These are phyloP conservation scores for Conoideocrella luteorostrata DNA, from an alignment of 2,329 filamentous ascomycete species.

Conservation along the genomic window DNA sequence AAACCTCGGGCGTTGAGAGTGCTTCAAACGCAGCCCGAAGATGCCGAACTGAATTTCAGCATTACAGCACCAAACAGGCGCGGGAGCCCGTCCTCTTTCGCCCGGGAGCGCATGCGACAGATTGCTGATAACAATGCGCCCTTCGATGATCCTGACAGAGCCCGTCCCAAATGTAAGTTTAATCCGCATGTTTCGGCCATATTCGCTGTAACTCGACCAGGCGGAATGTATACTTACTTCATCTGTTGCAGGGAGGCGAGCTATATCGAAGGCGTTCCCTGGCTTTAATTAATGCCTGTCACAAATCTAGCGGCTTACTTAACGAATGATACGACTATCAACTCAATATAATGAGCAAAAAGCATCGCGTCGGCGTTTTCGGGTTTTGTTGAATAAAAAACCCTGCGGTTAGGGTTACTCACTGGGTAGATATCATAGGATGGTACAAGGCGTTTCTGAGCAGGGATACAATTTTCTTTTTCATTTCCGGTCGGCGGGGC, in stretches of 20 bases:
- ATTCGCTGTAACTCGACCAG: too few species aligned
- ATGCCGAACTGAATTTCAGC: slow-evolving; percentile 22
- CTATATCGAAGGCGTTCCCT: slow-evolving; percentile 10
- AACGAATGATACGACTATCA: slow-evolving; percentile 5
- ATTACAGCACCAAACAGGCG: slow-evolving; percentile 24
- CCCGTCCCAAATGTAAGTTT: slow-evolving; percentile 32
- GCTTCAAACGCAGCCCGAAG: slow-evolving; percentile 32
- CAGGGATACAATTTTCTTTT: too few species aligned
- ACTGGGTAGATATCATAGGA: slow-evolving; percentile 4
- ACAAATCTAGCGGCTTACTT: neutral
- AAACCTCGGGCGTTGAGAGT: slow-evolving; percentile 24
- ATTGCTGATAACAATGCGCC: slow-evolving; percentile 36
- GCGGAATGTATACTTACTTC: neutral
- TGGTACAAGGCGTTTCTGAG: neutral
- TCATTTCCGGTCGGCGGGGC: too few species aligned
- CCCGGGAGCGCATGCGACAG: slow-evolving; percentile 36
- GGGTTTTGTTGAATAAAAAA: neutral
- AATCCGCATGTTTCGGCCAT: neutral
- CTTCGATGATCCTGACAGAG: slow-evolving; percentile 35
- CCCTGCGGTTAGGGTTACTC: neutral
- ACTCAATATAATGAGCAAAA: neutral
- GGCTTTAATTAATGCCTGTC: slow-evolving; percentile 6
- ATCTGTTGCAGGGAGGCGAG: slow-evolving; percentile 6
- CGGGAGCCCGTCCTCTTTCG: slow-evolving; percentile 37
- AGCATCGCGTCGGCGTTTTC: slow-evolving; percentile 7